Percentiles rank a stretch among this genome's conserved stretches.
These are phyloP conservation scores for Coniferiporia weirii DNA, from an alignment of 1,284 basidiomycete species.

Conservation along the genomic window DNA sequence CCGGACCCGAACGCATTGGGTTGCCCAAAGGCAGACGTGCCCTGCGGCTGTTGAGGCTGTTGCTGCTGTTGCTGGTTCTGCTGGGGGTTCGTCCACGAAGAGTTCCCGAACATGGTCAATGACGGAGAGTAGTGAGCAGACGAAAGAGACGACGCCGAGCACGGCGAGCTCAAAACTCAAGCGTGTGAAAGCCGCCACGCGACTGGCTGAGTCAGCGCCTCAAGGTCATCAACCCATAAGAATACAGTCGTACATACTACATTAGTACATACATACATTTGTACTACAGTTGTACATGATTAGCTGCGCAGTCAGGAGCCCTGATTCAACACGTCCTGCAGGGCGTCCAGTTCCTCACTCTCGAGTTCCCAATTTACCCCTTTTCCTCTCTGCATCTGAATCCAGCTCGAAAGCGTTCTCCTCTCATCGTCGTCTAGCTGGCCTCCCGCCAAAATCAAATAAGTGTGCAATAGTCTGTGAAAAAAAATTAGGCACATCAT, in stretches of 20 bases:
- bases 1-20: conserved; percentile 41
- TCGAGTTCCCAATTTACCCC: conserved; percentile 25
- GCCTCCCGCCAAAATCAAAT: conserved; percentile 40
- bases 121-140: neutral
- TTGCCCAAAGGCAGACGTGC: conserved; percentile 40
- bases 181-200: neutral
- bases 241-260: neutral
- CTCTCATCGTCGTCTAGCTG: conserved; percentile 41
- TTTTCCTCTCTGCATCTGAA: conserved; percentile 22
- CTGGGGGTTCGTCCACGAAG: conserved; percentile 61
- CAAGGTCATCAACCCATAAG: neutral
- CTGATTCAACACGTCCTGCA: conserved; percentile 20
- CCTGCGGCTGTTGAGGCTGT: conserved; percentile 33
- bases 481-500: neutral
- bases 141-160: neutral
- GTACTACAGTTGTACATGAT: too few species aligned
- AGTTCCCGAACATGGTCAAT: conserved; percentile 53
- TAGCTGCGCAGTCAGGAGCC: too few species aligned
- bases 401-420: conserved; percentile 31
- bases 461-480: conserved; percentile 51
- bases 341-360: conserved; percentile 26
- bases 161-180: neutral
- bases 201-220: neutral
- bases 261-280: too few species aligned
- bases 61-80: conserved; percentile 35